Conservation (phyloP, 2,329 filamentous ascomycete genomes). For the Fonsecaea pedrosoi region DNA sequence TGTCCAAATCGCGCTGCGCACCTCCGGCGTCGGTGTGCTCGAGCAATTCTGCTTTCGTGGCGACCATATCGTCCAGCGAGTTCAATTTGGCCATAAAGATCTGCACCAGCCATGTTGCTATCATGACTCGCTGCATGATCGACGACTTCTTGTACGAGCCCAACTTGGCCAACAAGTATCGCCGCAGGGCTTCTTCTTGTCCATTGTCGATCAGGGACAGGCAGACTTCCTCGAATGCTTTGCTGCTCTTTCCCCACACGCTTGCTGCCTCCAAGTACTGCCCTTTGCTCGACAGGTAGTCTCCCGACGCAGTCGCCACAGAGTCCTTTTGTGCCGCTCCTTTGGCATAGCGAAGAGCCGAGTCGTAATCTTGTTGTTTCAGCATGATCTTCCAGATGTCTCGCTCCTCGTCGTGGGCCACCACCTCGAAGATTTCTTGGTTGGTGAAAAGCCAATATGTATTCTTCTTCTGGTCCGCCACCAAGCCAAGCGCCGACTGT, state of each 20-base stretch:
- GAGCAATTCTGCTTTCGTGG: conserved; percentile 81
- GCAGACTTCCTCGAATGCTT: conserved; percentile 95
- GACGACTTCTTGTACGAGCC: conserved; percentile 79
- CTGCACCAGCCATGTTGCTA: conserved; percentile 93
- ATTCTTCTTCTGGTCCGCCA: conserved; percentile 90
- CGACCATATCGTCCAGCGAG: conserved; percentile 89
- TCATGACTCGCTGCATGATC: conserved; percentile 92
- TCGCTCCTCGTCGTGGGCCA: conserved; percentile 85
- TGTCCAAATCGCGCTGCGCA: conserved; percentile 72
- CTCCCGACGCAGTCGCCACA: conserved; percentile 88
- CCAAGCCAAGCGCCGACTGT: conserved; percentile 80
- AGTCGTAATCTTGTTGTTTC: conserved; percentile 83
- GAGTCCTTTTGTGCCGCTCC: conserved; percentile 83
- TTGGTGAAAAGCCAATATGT: conserved; percentile 97
- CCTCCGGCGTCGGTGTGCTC: conserved; percentile 74
- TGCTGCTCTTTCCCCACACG: conserved; percentile 93
- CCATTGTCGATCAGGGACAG: conserved; percentile 87
- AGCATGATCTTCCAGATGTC: conserved; percentile 96
- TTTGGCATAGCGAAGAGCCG: conserved; percentile 83
- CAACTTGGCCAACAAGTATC: conserved; percentile 86
- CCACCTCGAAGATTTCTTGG: conserved; percentile 91
- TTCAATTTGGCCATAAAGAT: conserved; percentile 98
- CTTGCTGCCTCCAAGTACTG: conserved; percentile 84
- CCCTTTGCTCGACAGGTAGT: conserved; percentile 81
- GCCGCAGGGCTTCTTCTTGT: conserved; percentile 87